Conservation (phyloP, 2,329 filamentous ascomycete species). For the Venturia nashicola region DNA sequence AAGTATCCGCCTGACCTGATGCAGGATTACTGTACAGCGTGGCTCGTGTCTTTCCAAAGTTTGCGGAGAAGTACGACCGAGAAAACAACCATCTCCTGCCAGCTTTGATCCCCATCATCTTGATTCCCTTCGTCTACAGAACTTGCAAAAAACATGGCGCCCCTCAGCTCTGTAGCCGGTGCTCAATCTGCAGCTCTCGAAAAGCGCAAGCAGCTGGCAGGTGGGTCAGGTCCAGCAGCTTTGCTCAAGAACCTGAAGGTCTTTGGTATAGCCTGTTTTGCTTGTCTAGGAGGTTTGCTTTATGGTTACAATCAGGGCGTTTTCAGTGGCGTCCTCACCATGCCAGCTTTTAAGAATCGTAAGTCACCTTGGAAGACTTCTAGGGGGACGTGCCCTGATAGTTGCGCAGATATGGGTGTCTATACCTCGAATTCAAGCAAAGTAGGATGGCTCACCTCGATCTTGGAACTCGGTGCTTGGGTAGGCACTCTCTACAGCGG, state of each 20-base stretch:
- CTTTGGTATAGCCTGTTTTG: constrained; percentile 42
- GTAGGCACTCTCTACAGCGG: constrained; percentile 59
- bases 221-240: constrained; percentile 33
- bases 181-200: constrained; percentile 22
- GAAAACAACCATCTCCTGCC: not conserved
- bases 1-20: not conserved
- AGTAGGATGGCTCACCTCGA: constrained; percentile 42
- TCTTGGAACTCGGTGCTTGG: constrained; percentile 68
- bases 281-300: constrained; percentile 38
- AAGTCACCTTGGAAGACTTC: constrained; percentile 10
- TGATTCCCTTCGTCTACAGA: not conserved
- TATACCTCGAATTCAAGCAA: constrained; percentile 25
- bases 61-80: not conserved
- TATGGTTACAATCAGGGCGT: constrained; percentile 67
- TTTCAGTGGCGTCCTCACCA: constrained; percentile 54
- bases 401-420: constrained; percentile 28
- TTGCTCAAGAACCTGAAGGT: constrained; percentile 41
- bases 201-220: constrained; percentile 27
- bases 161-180: constrained; percentile 15
- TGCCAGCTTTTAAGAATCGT: constrained; percentile 33
- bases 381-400: not conserved
- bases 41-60: not conserved
- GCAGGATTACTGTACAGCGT: not conserved
- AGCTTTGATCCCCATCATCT: not conserved
- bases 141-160: constrained; percentile 4